Evolutionary conservation across 805 yeast species (phyloP).

Genomic region (Cyberlindnera sargentensis): DNA sequence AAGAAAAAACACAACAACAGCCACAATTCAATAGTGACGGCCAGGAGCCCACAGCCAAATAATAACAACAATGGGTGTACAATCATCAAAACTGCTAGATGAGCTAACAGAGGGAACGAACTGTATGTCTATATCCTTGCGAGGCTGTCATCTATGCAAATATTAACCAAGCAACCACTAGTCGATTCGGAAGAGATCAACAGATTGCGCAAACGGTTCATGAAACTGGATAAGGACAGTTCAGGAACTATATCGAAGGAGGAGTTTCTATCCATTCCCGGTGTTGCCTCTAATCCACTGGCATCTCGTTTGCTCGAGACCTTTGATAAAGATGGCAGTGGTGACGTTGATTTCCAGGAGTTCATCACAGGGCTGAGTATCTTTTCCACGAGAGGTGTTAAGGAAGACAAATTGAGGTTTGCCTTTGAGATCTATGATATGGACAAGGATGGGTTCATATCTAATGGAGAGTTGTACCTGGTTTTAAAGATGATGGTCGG

Average conservation of each 20-base stretch:
- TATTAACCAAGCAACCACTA: constrained; percentile 14
- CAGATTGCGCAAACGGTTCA: constrained; percentile 82
- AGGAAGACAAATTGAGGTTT: constrained; percentile 76
- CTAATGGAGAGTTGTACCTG: constrained; percentile 89
- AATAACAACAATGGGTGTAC: constrained; percentile 38
- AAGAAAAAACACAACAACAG: neutral
- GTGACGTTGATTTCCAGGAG: constrained; percentile 92
- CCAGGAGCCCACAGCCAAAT: no score
- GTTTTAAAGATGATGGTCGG: constrained; percentile 98
- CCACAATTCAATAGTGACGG: neutral
- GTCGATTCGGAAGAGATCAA: constrained; percentile 89
- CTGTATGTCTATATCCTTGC: constrained; percentile 33
- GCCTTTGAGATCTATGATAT: constrained; percentile 94
- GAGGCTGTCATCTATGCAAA: neutral
- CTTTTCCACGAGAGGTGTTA: constrained; percentile 76
- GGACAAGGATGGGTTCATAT: constrained; percentile 89
- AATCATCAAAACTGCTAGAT: constrained; percentile 56
- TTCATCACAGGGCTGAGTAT: constrained; percentile 82
- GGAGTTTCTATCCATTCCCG: constrained; percentile 90
- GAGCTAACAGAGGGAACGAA: constrained; percentile 74
- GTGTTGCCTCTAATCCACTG: constrained; percentile 83
- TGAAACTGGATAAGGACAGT: constrained; percentile 91
- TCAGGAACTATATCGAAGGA: constrained; percentile 87
- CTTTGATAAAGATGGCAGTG: constrained; percentile 88
- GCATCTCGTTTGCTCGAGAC: constrained; percentile 89